Conservation (phyloP, 225 moss, liverwort and hornwort species). For the Antitrichia curtipendula region DNA sequence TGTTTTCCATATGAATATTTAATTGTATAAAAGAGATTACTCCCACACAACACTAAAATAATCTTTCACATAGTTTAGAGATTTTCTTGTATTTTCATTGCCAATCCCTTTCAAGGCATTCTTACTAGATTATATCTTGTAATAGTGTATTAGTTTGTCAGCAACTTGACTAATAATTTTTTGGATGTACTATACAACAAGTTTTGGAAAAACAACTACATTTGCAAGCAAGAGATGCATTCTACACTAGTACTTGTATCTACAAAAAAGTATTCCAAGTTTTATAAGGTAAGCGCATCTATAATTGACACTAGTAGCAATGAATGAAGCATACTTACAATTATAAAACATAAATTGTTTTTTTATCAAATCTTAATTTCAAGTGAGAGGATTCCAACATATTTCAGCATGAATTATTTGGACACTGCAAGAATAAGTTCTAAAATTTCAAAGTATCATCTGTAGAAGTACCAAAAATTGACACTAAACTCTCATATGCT, state of each 20-base stretch:
- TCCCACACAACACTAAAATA: background rate
- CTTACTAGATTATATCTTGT: background rate
- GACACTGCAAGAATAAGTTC: fast-evolving
- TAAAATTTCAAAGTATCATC: background rate
- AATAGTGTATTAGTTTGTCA: background rate
- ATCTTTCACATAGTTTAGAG: background rate
- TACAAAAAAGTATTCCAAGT: background rate
- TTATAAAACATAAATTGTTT: background rate
- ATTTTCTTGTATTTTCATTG: background rate
- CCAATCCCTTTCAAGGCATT: background rate
- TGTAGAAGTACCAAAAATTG: background rate
- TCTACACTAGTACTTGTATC: fast-evolving
- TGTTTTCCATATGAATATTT: background rate
- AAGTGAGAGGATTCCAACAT: background rate
- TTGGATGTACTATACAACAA: background rate
- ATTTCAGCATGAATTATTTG: background rate
- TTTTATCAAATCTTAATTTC: background rate
- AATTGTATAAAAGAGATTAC: too few relatives aligned
- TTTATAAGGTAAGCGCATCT: background rate
- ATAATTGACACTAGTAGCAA: background rate
- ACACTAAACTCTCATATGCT: too few relatives aligned
- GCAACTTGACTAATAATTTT: background rate
- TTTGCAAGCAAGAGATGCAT: background rate
- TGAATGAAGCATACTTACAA: fast-evolving
- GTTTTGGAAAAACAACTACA: background rate